Evolutionary conservation across 352 stramenopile genomes (phyloP), one percentile per base, ranked within the genome.

Genomic region (Phytophthora pisi): DNA sequence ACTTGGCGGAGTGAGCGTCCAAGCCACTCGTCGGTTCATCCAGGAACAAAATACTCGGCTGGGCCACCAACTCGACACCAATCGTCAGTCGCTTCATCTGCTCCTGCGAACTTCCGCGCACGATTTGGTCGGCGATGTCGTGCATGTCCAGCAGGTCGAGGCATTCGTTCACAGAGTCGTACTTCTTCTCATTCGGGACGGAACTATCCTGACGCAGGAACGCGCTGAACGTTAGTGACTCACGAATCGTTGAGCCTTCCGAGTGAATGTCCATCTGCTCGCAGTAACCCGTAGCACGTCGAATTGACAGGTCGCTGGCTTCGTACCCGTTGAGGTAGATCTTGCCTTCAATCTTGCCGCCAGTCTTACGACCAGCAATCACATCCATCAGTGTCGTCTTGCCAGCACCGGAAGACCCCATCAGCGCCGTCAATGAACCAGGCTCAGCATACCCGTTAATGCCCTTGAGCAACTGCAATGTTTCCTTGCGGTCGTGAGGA

Each of bases 31-130:
- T 88, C 2, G 79, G 79, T 40, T 88, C 79, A 30, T 88, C 79
- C 38, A 84, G 57, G 64, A 97, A 95, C 13, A 97, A 59, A 18
- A 96, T 58, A 23, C 71, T 77, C 30, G 90, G 77, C 26, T 89
- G 84, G 4, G 81, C 81, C 2, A 91, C 86, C 30, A 98, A 68
- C 58, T 97, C 92, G 15, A 97, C 84, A 42, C 86, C 92, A n/a
- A 97, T 88, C 47, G 72, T 78, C 43, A 80, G 20, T 40, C 72
- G 69, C 65, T 80, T 80, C 55, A 65, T 66, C 49, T 80, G 64
- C 64, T 80, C 72, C 7, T 77, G 53, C 11, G 70, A 77, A 16
- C 53, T 57, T 3, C 70, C 70, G 30, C 63, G 66, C 16, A 77
- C 61, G 15, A 77, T 72, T 46, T 61, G 57, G 52, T 77, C 67